These are phyloP conservation scores for Lactifluus pinguis DNA, from an alignment of 768 basidiomycete species.

Conservation along the genomic window DNA sequence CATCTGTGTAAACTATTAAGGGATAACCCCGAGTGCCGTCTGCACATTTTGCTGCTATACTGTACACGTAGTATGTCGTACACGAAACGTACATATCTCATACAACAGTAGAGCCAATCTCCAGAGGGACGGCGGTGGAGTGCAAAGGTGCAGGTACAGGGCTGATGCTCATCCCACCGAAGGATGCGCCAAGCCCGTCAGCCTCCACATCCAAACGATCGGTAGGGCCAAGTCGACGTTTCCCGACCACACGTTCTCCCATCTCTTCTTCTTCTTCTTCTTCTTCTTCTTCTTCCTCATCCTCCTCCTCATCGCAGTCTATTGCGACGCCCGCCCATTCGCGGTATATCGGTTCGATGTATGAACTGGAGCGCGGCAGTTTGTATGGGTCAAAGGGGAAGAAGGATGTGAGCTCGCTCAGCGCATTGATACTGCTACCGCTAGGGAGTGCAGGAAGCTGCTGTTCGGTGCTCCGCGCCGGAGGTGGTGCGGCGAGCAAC, in stretches of 20 bases:
- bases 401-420: constrained; percentile 77
- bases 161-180: constrained; percentile 82
- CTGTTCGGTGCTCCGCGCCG: constrained; percentile 19
- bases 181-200: constrained; percentile 53
- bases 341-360: constrained; percentile 77
- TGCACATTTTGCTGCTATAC: background rate
- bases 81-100: background rate
- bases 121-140: constrained; percentile 2
- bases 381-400: constrained; percentile 99
- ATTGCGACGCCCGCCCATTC: constrained; percentile 82
- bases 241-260: constrained; percentile 26
- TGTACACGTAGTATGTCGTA: background rate
- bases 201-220: constrained; percentile 26
- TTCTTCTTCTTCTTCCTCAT: constrained; percentile 46
- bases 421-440: constrained; percentile 18
- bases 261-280: constrained; percentile 37
- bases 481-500: constrained; percentile 62
- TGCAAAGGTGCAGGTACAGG: constrained; percentile 29
- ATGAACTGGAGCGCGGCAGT: constrained; percentile 66
- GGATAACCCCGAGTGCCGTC: background rate
- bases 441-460: background rate
- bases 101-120: background rate
- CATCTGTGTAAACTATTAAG: too few relatives aligned
- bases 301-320: constrained; percentile 59
- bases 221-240: constrained; percentile 2